These are phyloP conservation scores for Triticum timopheevii DNA, from an alignment of 176 grass and related monocot genomes.

Conservation along the genomic window DNA sequence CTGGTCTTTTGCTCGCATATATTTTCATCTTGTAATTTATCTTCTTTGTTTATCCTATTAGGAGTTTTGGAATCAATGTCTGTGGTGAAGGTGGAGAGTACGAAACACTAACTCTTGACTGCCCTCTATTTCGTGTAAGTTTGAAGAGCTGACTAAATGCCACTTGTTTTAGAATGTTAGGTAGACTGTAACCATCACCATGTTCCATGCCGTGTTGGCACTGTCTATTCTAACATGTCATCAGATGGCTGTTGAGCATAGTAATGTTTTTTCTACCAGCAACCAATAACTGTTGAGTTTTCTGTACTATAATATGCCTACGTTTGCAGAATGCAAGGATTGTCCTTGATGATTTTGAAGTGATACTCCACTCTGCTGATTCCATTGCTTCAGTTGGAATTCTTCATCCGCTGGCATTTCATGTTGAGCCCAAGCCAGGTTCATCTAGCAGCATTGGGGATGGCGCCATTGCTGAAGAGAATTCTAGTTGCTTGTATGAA, in stretches of 20 bases:
- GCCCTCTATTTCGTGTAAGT: constrained; percentile 95
- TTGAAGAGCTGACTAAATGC: constrained; percentile 15
- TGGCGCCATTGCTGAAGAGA: constrained; percentile 10
- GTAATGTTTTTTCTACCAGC: background rate
- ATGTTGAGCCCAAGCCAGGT: constrained; percentile 68
- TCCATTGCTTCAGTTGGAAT: constrained; percentile 89
- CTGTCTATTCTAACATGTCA: background rate
- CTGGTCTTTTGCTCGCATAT: background rate
- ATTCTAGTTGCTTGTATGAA: constrained; percentile 51
- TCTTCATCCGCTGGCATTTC: constrained; percentile 83
- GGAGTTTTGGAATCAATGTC: constrained; percentile 97
- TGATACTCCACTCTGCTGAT: constrained; percentile 75
- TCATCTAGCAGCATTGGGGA: constrained; percentile 29
- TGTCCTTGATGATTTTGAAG: constrained; percentile 78
- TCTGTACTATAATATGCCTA: constrained; percentile 27
- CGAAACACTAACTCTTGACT: constrained; percentile 97
- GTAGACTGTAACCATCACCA: background rate
- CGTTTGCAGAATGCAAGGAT: constrained; percentile 85
- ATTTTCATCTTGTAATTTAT: constrained; percentile 31
- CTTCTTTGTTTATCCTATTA: constrained; percentile 43
- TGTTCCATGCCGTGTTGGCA: background rate
- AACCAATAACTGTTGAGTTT: background rate
- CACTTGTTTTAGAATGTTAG: constrained; percentile 13
- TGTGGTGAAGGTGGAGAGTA: constrained; percentile 99
- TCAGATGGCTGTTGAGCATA: background rate